Percentiles rank a stretch among this genome's conserved stretches.
Evolutionary conservation across 2,329 filamentous ascomycete species (phyloP).

Genomic region (Alternaria rosae): DNA sequence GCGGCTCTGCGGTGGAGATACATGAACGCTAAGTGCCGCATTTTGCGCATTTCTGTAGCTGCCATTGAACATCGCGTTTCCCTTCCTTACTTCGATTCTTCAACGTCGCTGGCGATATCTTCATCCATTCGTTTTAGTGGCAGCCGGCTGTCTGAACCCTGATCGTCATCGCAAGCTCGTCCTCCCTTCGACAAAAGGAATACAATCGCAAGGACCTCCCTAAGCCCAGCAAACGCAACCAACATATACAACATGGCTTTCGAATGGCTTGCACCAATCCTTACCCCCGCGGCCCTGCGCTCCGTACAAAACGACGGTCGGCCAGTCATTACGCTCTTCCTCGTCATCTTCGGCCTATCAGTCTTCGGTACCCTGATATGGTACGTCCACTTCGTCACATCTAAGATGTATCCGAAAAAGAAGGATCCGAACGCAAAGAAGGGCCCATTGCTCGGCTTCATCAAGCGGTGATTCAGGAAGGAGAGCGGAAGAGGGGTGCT

Average conservation of each 20-base stretch:
- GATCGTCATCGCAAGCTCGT: conserved; percentile 1
- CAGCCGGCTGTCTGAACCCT: conserved; percentile 32
- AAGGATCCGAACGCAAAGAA: conserved; percentile 36
- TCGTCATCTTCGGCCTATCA: conserved; percentile 76
- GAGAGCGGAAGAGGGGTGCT: not conserved
- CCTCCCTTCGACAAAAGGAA: not conserved
- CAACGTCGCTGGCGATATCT: conserved; percentile 18
- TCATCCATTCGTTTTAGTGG: conserved; percentile 10
- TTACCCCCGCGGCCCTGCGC: conserved; percentile 41
- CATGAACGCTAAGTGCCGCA: conserved; percentile 23
- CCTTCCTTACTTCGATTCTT: conserved; percentile 14
- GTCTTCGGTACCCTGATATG: conserved; percentile 33
- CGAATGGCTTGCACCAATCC: conserved; percentile 43
- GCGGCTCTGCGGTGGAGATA: conserved; percentile 14
- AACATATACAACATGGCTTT: conserved; percentile 31
- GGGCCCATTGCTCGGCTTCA: conserved; percentile 30
- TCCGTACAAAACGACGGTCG: conserved; percentile 66
- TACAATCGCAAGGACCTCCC: not conserved
- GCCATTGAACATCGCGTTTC: conserved; percentile 16
- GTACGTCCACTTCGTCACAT: conserved; percentile 42
- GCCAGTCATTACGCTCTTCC: conserved; percentile 84
- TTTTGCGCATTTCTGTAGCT: conserved; percentile 17
- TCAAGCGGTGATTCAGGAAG: conserved; percentile 24
- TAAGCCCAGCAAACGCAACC: not conserved
- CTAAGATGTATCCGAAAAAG: conserved; percentile 39